Conservation (phyloP, 305 asterid genomes). For the Fraxinus greggii region DNA sequence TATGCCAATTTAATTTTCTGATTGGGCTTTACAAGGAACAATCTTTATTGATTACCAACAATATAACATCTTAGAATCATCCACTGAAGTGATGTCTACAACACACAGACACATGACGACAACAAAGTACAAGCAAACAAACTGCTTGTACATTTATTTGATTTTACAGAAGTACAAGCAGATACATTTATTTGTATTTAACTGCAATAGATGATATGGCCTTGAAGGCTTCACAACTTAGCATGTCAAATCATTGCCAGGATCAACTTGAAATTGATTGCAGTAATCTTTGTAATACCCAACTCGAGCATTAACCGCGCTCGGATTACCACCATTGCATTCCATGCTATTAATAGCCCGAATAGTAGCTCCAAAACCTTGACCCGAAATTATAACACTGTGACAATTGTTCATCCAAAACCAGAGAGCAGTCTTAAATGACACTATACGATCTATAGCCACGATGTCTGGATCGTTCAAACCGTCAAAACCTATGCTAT, state of each 20-base stretch:
- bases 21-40: no score
- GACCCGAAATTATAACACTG: background rate
- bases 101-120: no score
- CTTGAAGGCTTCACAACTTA: background rate
- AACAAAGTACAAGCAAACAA: no score
- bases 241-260: background rate
- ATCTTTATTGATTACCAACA: no score
- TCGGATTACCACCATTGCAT: background rate
- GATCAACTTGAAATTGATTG: background rate
- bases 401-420: constrained; percentile 11
- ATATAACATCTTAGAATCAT: no score
- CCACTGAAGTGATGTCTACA: no score
- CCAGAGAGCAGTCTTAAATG: constrained; percentile 9
- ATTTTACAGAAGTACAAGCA: no score
- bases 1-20: no score
- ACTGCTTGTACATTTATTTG: background rate
- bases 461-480: constrained; percentile 15
- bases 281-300: background rate
- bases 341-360: background rate
- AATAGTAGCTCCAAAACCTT: constrained; percentile 18
- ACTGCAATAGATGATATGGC: background rate
- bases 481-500: constrained; percentile 2
- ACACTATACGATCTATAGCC: background rate
- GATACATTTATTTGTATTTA: no score
- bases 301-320: background rate